Evolutionary conservation across 2,329 filamentous ascomycete species (phyloP).

Genomic region (Tolypocladium pustulatum): DNA sequence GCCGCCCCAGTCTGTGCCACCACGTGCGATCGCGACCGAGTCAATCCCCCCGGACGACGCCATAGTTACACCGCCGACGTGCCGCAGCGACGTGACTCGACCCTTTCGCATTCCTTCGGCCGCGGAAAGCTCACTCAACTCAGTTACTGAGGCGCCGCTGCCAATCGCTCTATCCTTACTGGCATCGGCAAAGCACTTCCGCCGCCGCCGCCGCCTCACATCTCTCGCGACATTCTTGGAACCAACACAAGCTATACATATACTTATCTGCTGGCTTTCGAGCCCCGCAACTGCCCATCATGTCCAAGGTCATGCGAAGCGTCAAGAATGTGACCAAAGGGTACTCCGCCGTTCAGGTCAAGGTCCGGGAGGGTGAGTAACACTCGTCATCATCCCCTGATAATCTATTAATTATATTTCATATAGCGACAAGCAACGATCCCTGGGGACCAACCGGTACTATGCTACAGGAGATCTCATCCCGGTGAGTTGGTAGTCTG

Average conservation of each 20-base stretch:
- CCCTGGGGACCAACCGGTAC: constrained; percentile 89
- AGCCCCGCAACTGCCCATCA: constrained; percentile 31
- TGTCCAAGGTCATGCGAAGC: constrained; percentile 96
- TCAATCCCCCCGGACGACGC: background rate
- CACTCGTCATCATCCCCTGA: background rate
- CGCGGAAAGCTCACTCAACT: background rate
- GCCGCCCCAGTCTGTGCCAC: background rate
- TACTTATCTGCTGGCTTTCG: background rate
- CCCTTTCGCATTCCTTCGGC: background rate
- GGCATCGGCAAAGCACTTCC: background rate
- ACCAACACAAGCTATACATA: background rate
- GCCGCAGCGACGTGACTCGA: background rate
- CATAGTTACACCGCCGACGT: background rate
- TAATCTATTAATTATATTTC: background rate
- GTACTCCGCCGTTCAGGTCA: constrained; percentile 92
- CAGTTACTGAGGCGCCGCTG: background rate
- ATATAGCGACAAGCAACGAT: constrained; percentile 88
- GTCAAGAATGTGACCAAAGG: constrained; percentile 99
- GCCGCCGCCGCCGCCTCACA: background rate
- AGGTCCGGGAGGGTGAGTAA: constrained; percentile 84
- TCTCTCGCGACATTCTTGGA: background rate
- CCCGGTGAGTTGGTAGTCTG: constrained; percentile 30
- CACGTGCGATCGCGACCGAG: background rate
- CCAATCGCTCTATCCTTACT: background rate
- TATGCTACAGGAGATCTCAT: background rate